A percentile compares a stretch with the other conserved stretches of the same genome.
phyloP scores from a whole-genome alignment of 441 rosid species.

The Erodium trifolium region DNA sequence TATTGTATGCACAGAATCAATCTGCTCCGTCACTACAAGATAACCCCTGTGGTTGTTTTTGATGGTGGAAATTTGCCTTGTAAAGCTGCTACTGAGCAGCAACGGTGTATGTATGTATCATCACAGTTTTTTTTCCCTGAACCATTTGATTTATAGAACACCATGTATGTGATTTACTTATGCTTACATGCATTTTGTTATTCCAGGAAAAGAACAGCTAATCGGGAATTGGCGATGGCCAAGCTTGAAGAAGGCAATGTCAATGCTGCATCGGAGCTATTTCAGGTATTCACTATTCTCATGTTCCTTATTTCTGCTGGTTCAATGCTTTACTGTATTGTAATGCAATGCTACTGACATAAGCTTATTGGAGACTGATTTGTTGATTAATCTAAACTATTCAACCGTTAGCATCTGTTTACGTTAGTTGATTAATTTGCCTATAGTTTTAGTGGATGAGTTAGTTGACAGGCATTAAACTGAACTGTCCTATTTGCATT shows the following conservation, averaged over 20 bases:
- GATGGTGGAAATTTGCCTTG: conserved; percentile 77
- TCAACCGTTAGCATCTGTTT: too few relatives aligned
- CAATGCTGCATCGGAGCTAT: conserved; percentile 54
- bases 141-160: not conserved
- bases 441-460: too few relatives aligned
- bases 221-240: conserved; percentile 52
- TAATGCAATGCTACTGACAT: not conserved
- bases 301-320: not conserved
- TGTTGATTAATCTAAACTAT: not conserved
- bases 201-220: conserved; percentile 52
- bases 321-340: not conserved
- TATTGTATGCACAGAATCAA: conserved; percentile 73
- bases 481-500: not conserved
- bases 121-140: not conserved
- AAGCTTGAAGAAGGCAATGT: conserved; percentile 66
- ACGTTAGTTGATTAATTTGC: not conserved
- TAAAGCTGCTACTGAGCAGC: conserved; percentile 61
- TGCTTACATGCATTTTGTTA: not conserved
- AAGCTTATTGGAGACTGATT: not conserved
- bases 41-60: conserved; percentile 68
- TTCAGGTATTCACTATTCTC: conserved; percentile 43
- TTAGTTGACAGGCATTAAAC: too few relatives aligned
- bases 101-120: conserved; percentile 40
- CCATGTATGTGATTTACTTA: not conserved
- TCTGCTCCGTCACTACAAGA: conserved; percentile 51